phyloP scores from a whole-genome alignment of 164 flowering plant species.

The Liquidambar formosana region DNA sequence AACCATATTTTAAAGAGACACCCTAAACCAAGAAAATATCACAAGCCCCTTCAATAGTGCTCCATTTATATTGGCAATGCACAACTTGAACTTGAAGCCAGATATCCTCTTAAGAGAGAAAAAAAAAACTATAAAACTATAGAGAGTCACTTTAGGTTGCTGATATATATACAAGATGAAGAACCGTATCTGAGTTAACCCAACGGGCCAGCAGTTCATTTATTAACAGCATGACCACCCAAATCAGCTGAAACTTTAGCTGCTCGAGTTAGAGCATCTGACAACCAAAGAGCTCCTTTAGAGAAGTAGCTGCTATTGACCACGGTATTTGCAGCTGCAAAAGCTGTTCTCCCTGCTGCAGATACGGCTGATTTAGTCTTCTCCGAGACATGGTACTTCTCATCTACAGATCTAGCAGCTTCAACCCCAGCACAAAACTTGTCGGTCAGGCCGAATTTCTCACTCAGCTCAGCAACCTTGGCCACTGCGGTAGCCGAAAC shows the following conservation, averaged over 20 bases:
- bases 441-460: constrained; percentile 68
- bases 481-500: constrained; percentile 65
- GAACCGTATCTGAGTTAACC: background rate
- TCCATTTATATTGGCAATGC: too few relatives aligned
- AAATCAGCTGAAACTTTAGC: constrained; percentile 74
- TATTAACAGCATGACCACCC: constrained; percentile 41
- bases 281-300: constrained; percentile 78
- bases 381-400: constrained; percentile 56
- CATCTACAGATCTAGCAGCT: constrained; percentile 62
- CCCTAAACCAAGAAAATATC: too few relatives aligned
- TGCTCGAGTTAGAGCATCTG: constrained; percentile 66
- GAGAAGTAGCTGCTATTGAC: constrained; percentile 83
- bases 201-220: constrained; percentile 21
- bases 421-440: constrained; percentile 64
- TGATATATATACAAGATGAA: too few relatives aligned
- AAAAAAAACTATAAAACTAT: too few relatives aligned
- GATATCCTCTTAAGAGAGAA: too few relatives aligned
- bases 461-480: constrained; percentile 67
- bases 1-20: too few relatives aligned
- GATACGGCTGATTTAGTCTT: constrained; percentile 57
- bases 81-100: too few relatives aligned
- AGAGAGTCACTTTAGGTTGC: too few relatives aligned
- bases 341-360: constrained; percentile 66
- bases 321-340: constrained; percentile 61
- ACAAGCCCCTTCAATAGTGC: too few relatives aligned